Evolutionary conservation across 164 flowering plant species (phyloP), one percentile per base, ranked within the genome.

Genomic region (Chloranthus sessilifolius): DNA sequence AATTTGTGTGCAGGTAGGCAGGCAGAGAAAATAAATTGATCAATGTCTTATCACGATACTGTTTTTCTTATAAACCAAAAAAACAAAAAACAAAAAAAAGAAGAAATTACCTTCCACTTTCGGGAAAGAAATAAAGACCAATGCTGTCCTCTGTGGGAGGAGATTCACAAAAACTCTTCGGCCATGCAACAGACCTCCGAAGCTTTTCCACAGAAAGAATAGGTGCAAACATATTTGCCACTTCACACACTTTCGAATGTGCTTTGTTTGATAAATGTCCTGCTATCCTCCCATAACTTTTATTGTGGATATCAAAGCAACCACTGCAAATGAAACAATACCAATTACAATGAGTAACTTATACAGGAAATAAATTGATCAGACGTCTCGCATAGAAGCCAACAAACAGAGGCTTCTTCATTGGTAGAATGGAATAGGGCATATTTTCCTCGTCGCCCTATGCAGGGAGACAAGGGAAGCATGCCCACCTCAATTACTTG

Each of bases 111-210:
- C 80, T 69, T 40, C 58, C 50, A 15, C 11, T 49, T 23, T 40
- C 58, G 11, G 82, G 75, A 50, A 80, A 80, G 57, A 80, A 64
- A 62, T 64, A 80, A 31, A 80, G 76, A 61, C 58, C 82, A 43
- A 77, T 73, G 47, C 43, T 52, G 2, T 67, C 66, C 48, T 66
- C 72, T 7, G 39, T 58, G n/a, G 82, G 82, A 14, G 70, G 67
- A 8, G 44, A 40, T 11, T 17, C 36, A 34, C 34, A 7, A 55
- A 77, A 77, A 30, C 61, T 41, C 50, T 69, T 64, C 0, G 86
- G 86, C 86, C 86, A 80, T 16, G 57, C 63, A 34, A 53, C 51
- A 33, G 21, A 30, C 43, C 69, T 70, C 3, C 60, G 68, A 30
- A 63, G 29, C 47, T 63, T 20, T 24, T 68, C 63, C 4, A 53